Evolutionary conservation across 306 rosid species (phyloP), one percentile per base, ranked within the genome.

Genomic region (Fagus crenata): DNA sequence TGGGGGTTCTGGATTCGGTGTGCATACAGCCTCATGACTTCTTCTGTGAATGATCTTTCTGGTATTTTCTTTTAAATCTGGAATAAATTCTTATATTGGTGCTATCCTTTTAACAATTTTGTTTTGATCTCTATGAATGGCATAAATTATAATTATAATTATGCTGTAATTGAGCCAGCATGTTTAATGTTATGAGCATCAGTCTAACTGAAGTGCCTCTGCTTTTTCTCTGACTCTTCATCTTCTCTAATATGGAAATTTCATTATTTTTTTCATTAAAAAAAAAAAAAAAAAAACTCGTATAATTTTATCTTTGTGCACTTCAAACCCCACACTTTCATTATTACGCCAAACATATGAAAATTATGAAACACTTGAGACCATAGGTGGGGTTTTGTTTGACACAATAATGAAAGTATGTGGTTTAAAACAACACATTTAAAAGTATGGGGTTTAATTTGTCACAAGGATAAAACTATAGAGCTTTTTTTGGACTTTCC

Each of bases 11-110:
- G 77, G 78, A 40, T 71, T 75, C 59, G 22, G 76, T 40, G 73
- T 53, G 35, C 81, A 41, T 69, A 43, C 69, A 36, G 60, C 85
- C 84, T 81, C 81, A 87, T 87, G 91, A 85, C 87, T 76, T 87
- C 90, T 53, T 82, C 91, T 33, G 83, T 65, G 67, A 81, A 80
- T 22, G 81, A 81, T 75, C 80, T 76, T 76, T 87, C 89, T 4
- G 89, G 91, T 87, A 87, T 59, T 14, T 71, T 65, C 37, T 74
- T 15, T 35, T 1, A 43, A 33, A 64, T 7, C 43, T 64, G 72
- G 58, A 39, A 15, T 49, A 22, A 31, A 41, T 5, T 65, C 41
- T 15, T 41, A 35, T 14, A 39, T 39, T 2, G 7, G 6, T 39
- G 72, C 15, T 67, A 11, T 35, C 33, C 33, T 8, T 35, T n/a